Evolutionary conservation across 768 basidiomycete genomes (phyloP).

Genomic region (Termitomyces heimii): DNA sequence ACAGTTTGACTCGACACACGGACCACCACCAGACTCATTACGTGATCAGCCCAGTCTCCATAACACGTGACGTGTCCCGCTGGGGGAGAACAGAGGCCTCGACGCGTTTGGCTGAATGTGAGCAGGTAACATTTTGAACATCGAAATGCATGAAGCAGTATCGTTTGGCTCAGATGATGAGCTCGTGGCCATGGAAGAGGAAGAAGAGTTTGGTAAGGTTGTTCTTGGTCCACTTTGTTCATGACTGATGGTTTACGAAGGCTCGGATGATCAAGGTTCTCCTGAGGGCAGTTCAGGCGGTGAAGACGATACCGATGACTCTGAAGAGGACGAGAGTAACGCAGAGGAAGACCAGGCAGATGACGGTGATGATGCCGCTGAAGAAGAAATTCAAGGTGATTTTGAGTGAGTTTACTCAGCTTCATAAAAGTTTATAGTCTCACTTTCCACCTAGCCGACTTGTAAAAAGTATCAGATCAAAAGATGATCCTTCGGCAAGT

Average conservation of each 20-base stretch:
- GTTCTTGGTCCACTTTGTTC: background rate
- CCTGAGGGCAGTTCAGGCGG: constrained; percentile 9
- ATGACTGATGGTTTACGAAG: background rate
- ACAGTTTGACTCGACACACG: background rate
- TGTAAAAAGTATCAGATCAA: constrained; percentile 55
- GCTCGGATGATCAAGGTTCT: constrained; percentile 1
- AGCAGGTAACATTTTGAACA: background rate
- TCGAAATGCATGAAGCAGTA: background rate
- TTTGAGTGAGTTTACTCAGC: constrained; percentile 37
- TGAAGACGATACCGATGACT: constrained; percentile 4
- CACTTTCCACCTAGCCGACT: constrained; percentile 44
- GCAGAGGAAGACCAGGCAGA: constrained; percentile 13
- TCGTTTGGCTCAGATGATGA: constrained; percentile 12
- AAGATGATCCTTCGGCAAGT: constrained; percentile 34
- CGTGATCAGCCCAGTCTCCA: too few species aligned
- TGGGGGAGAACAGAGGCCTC: too few species aligned
- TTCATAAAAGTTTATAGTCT: background rate
- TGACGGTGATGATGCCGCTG: constrained; percentile 23
- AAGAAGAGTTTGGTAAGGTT: constrained; percentile 14
- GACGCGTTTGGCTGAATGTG: background rate
- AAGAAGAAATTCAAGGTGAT: constrained; percentile 51
- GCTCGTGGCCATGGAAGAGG: constrained; percentile 14
- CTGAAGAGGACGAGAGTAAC: constrained; percentile 6
- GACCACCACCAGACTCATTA: too few species aligned
- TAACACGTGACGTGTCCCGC: too few species aligned